Percentiles rank a stretch among this genome's conserved stretches.
Evolutionary conservation across 2,329 filamentous ascomycete species (phyloP).

Genomic region (Pyrenochaeta sp.): DNA sequence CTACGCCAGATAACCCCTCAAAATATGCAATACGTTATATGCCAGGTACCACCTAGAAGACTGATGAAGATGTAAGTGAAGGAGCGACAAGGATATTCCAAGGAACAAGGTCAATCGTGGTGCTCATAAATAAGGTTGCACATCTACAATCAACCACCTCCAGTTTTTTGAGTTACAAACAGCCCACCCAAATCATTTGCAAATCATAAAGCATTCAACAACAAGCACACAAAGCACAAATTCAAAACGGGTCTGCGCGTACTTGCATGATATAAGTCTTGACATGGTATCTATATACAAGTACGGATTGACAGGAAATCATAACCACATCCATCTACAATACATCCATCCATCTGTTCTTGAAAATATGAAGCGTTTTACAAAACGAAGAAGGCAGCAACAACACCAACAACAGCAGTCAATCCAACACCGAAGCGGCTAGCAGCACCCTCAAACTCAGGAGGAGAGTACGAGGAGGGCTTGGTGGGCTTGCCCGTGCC

Average conservation of each 20-base stretch:
- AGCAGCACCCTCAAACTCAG: slow-evolving; percentile 37
- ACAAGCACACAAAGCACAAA: background rate
- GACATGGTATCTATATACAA: slow-evolving; percentile 5
- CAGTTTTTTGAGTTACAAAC: too few relatives aligned
- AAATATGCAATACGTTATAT: too few relatives aligned
- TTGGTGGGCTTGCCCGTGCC: slow-evolving; percentile 21
- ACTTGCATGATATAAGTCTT: slow-evolving; percentile 6
- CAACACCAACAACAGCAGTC: slow-evolving; percentile 23
- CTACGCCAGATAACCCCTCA: too few relatives aligned
- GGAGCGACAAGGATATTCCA: too few relatives aligned
- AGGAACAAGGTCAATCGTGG: too few relatives aligned
- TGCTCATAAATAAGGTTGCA: too few relatives aligned
- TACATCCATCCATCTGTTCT: background rate
- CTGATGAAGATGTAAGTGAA: too few relatives aligned
- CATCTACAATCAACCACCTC: too few relatives aligned
- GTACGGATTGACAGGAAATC: slow-evolving; percentile 4
- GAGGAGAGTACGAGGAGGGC: slow-evolving; percentile 17
- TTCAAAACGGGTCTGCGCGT: background rate
- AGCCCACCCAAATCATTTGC: too few relatives aligned
- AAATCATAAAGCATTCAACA: too few relatives aligned
- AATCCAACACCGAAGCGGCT: slow-evolving; percentile 30
- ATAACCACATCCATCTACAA: background rate
- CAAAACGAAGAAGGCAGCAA: slow-evolving; percentile 33
- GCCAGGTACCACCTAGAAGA: too few relatives aligned
- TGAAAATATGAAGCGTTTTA: slow-evolving; percentile 12